Conservation (phyloP, 1,139 yeast genomes). For the Fermentozyma sake region DNA sequence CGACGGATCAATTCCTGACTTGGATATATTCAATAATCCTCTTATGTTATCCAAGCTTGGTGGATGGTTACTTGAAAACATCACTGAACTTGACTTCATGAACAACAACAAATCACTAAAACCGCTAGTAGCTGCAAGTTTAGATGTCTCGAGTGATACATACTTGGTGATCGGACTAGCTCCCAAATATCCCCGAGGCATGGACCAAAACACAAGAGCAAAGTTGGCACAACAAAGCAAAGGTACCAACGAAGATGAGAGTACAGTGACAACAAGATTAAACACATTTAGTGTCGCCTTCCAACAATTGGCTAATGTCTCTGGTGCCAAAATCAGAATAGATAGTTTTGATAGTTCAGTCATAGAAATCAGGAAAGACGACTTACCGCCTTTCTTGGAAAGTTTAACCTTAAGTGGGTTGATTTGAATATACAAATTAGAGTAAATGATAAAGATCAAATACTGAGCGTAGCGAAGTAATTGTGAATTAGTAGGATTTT, state of each 20-base stretch:
- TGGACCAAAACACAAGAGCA: constrained; percentile 43
- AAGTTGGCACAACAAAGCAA: constrained; percentile 20
- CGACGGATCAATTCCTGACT: constrained; percentile 76
- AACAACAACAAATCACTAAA: constrained; percentile 46
- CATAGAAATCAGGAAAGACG: constrained; percentile 85
- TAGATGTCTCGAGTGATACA: constrained; percentile 70
- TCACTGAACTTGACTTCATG: constrained; percentile 67
- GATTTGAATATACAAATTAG: constrained; percentile 15
- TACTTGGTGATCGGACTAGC: constrained; percentile 89
- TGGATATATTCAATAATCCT: constrained; percentile 77
- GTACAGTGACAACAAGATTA: constrained; percentile 36
- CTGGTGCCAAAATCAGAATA: constrained; percentile 85
- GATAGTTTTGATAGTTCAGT: constrained; percentile 95
- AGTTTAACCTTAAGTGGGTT: constrained; percentile 50
- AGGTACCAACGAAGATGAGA: constrained; percentile 17
- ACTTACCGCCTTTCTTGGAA: constrained; percentile 82
- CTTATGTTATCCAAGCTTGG: constrained; percentile 80
- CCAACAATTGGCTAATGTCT: constrained; percentile 74
- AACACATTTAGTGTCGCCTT: constrained; percentile 90
- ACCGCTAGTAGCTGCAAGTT: constrained; percentile 86
- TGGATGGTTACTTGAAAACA: constrained; percentile 85
- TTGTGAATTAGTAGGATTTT: too few relatives aligned
- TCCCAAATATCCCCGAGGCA: constrained; percentile 70
- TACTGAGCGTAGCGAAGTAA: too few relatives aligned
- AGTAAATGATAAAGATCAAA: background rate